Evolutionary conservation across 805 yeast genomes (phyloP).

Genomic region (Suhomyces sp.): DNA sequence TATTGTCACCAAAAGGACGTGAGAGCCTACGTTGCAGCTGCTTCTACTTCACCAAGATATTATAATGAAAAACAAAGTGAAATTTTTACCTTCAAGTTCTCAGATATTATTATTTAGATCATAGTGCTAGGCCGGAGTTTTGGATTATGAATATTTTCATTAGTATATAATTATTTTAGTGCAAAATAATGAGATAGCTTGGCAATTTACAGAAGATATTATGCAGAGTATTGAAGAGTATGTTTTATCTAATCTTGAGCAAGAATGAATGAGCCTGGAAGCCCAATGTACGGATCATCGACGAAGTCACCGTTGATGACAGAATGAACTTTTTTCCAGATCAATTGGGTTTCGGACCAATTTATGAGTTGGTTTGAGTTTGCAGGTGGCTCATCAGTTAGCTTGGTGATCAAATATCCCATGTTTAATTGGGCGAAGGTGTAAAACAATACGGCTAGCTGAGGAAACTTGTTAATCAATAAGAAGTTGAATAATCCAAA

Average conservation of each 20-base stretch:
- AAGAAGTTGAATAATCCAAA: slow-evolving; percentile 49
- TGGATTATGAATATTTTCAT: too few relatives aligned
- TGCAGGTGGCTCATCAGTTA: slow-evolving; percentile 45
- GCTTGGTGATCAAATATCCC: slow-evolving; percentile 52
- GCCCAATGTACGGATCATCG: slow-evolving; percentile 22
- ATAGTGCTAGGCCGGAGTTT: not conserved
- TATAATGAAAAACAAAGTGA: too few relatives aligned
- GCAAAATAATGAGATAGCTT: not conserved
- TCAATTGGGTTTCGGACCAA: slow-evolving; percentile 32
- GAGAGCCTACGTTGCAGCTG: too few relatives aligned
- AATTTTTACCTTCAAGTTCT: too few relatives aligned
- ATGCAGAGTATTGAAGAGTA: not conserved
- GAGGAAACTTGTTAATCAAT: slow-evolving; percentile 40
- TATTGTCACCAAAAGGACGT: too few relatives aligned
- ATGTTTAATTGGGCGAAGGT: slow-evolving; percentile 53
- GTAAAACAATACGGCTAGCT: slow-evolving; percentile 45
- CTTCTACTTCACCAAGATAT: too few relatives aligned
- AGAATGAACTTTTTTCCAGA: slow-evolving; percentile 26
- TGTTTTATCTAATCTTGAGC: not conserved
- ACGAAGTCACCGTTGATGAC: slow-evolving; percentile 21
- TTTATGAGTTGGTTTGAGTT: slow-evolving; percentile 20
- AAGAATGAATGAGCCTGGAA: slow-evolving; percentile 23
- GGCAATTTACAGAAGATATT: not conserved
- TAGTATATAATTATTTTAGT: too few relatives aligned
- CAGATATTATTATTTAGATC: too few relatives aligned